Conservation (phyloP, 225 moss, liverwort and hornwort genomes). For the Marchantia paleacea region DNA sequence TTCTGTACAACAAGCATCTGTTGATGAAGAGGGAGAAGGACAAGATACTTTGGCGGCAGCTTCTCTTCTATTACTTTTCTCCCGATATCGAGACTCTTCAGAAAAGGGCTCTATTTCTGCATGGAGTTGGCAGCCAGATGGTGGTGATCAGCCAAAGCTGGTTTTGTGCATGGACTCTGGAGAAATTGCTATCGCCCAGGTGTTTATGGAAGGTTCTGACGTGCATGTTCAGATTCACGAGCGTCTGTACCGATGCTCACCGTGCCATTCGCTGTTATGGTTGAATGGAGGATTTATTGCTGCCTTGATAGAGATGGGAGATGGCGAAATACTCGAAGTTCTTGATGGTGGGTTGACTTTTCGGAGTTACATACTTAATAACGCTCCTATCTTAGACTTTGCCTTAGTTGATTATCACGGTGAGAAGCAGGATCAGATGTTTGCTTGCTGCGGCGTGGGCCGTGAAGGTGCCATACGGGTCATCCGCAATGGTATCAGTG, state of each 20-base stretch:
- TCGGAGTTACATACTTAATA: conserved; percentile 70
- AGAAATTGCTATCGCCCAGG: conserved; percentile 70
- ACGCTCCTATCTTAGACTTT: conserved; percentile 90
- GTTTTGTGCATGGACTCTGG: conserved; percentile 91
- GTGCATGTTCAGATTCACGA: conserved; percentile 65
- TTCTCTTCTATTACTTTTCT: conserved; percentile 76
- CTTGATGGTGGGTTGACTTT: conserved; percentile 60
- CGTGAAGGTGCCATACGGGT: conserved; percentile 84
- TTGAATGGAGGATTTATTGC: conserved; percentile 83
- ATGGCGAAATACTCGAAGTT: conserved; percentile 78
- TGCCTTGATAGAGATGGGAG: conserved; percentile 89
- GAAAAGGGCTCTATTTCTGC: conserved; percentile 58
- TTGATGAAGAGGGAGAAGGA: conserved; percentile 78
- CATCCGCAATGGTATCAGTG: conserved; percentile 91
- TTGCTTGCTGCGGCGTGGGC: conserved; percentile 90
- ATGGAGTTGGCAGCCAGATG: conserved; percentile 95
- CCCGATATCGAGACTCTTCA: conserved; percentile 57
- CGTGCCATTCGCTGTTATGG: conserved; percentile 84
- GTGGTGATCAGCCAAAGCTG: conserved; percentile 60
- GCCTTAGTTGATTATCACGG: conserved; percentile 87
- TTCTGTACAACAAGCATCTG: conserved; percentile 34
- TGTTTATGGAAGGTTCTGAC: conserved; percentile 47
- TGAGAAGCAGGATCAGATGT: conserved; percentile 98
- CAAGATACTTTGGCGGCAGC: conserved; percentile 90
- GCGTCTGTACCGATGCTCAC: conserved; percentile 69